A percentile compares a stretch with the other conserved stretches of the same genome.
Conservation (phyloP, 83 land plant genomes). For the Thuja plicata region DNA sequence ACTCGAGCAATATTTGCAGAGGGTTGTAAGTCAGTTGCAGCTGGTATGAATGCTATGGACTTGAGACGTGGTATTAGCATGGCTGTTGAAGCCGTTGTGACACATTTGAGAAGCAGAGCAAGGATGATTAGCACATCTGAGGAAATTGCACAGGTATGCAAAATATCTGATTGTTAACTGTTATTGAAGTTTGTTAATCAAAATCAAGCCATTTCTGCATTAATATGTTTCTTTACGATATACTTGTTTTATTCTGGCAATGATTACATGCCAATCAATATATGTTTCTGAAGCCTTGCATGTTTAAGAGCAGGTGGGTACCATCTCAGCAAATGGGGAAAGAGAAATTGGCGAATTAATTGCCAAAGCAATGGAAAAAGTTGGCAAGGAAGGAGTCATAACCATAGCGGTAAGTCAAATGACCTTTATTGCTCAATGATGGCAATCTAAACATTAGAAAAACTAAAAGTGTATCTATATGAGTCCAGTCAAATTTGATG, state of each 20-base stretch:
- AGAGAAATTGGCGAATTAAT: slow-evolving; percentile 47
- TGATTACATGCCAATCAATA: background rate
- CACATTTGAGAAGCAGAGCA: slow-evolving; percentile 54
- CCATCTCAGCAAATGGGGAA: background rate
- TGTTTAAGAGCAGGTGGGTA: slow-evolving; percentile 13
- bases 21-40: slow-evolving; percentile 77
- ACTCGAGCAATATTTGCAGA: slow-evolving; percentile 64
- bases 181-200: background rate
- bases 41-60: slow-evolving; percentile 79
- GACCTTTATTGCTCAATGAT: slow-evolving; percentile 21
- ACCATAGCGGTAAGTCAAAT: slow-evolving; percentile 51
- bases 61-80: slow-evolving; percentile 59
- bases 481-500: background rate
- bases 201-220: background rate
- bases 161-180: background rate
- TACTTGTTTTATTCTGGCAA: background rate
- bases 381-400: slow-evolving; percentile 56
- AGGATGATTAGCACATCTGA: slow-evolving; percentile 62
- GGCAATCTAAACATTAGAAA: background rate
- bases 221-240: background rate
- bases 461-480: background rate
- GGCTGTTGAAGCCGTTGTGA: slow-evolving; percentile 61
- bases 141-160: slow-evolving; percentile 62
- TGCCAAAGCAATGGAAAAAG: slow-evolving; percentile 58
- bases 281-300: background rate